phyloP scores from a whole-genome alignment of 176 grass and related monocot genomes.

The Elaeis guineensis region DNA sequence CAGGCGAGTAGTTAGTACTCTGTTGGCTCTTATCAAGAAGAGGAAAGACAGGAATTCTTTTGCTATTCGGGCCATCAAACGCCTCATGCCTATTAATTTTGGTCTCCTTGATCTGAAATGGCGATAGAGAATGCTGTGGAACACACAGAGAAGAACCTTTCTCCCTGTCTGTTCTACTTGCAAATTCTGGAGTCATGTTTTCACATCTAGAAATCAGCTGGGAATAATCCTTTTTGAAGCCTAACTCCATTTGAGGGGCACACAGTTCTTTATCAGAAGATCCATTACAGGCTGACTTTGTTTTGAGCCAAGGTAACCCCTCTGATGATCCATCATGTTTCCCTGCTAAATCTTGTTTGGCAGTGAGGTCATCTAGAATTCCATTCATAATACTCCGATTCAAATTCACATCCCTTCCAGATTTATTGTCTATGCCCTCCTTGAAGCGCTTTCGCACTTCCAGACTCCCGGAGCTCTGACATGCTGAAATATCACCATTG shows the following conservation, averaged over 20 bases:
- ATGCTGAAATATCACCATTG: not conserved
- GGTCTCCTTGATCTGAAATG: not conserved
- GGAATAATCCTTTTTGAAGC: no score
- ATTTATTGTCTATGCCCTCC: constrained; percentile 22
- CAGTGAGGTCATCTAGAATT: constrained; percentile 22
- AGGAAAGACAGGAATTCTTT: no score
- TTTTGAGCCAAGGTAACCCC: constrained; percentile 33
- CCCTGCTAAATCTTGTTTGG: constrained; percentile 10
- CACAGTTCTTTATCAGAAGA: constrained; percentile 17
- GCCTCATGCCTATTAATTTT: not conserved
- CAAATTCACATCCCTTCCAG: constrained; percentile 46
- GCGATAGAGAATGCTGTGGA: no score
- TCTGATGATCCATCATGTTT: constrained; percentile 16
- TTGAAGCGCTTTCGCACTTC: constrained; percentile 18
- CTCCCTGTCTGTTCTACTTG: no score
- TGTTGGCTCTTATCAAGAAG: not conserved
- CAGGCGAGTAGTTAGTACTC: not conserved
- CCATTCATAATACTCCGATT: constrained; percentile 41
- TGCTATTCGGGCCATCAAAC: no score
- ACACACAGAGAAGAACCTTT: no score
- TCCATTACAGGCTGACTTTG: constrained; percentile 33
- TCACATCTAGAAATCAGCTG: no score
- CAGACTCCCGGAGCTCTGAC: constrained; percentile 5
- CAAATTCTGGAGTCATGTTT: no score
- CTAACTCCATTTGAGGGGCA: no score